Evolutionary conservation across 2,329 filamentous ascomycete species (phyloP).

Genomic region (Aspergillus awamori): DNA sequence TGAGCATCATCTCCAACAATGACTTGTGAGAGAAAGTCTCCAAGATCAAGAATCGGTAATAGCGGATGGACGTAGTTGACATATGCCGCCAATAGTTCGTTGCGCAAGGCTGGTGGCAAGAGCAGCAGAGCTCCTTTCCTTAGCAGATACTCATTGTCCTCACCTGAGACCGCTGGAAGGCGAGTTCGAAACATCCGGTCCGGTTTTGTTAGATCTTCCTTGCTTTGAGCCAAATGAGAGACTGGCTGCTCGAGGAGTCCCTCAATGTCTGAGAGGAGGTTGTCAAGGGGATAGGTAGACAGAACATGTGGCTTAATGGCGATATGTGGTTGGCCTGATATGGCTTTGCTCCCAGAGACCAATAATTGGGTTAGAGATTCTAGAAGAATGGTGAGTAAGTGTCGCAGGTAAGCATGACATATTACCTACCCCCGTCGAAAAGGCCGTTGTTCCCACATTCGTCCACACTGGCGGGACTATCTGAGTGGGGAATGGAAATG

Average conservation of each 20-base stretch:
- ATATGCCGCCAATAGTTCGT: constrained; percentile 7
- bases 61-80: constrained; percentile 20
- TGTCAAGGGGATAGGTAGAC: constrained; percentile 2
- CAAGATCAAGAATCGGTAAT: constrained; percentile 14
- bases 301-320: neutral
- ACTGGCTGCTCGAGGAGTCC: neutral
- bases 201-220: neutral
- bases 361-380: neutral
- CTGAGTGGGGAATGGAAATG: neutral
- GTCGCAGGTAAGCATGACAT: neutral
- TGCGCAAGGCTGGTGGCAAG: neutral
- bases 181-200: neutral
- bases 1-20: constrained; percentile 13
- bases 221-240: neutral
- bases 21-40: constrained; percentile 10
- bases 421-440: neutral
- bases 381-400: neutral
- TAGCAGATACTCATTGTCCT: neutral
- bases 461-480: neutral
- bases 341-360: neutral
- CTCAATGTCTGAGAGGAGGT: neutral
- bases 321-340: neutral
- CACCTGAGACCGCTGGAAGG: neutral
- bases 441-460: neutral
- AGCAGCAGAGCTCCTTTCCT: neutral